A percentile compares a stretch with the other conserved stretches of the same genome.
Conservation (phyloP, 805 yeast genomes). For the Candida fluviatilis region DNA sequence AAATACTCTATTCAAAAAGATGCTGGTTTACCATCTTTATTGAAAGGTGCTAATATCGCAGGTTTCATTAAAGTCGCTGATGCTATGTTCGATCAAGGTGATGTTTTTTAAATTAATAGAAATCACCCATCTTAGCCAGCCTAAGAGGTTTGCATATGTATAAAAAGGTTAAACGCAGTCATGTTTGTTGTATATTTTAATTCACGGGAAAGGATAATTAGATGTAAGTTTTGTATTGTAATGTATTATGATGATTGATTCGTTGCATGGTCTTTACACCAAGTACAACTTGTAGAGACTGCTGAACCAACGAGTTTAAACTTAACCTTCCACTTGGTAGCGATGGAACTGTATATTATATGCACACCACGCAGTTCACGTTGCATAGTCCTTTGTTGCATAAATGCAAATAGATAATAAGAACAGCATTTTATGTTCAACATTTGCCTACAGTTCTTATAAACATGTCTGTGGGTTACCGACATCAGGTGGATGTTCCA, state of each 20-base stretch:
- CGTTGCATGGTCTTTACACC: too few species aligned
- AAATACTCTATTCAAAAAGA: constrained; percentile 71
- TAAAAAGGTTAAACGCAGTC: background rate
- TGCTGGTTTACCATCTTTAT: constrained; percentile 80
- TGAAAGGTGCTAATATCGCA: constrained; percentile 98
- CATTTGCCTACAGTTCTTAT: too few species aligned
- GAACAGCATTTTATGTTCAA: background rate
- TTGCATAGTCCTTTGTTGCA: too few species aligned
- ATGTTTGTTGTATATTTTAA: background rate
- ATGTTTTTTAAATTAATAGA: constrained; percentile 39
- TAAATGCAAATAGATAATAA: too few species aligned
- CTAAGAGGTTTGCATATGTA: background rate
- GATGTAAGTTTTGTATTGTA: too few species aligned
- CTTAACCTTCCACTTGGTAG: too few species aligned
- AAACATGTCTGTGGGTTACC: constrained; percentile 18
- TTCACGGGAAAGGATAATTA: background rate
- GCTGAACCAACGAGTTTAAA: too few species aligned
- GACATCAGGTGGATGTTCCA: constrained; percentile 49
- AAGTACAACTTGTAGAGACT: too few species aligned
- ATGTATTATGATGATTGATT: too few species aligned
- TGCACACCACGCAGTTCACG: too few species aligned
- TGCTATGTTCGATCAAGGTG: constrained; percentile 98
- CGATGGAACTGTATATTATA: background rate
- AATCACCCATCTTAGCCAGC: background rate
- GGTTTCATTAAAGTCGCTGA: constrained; percentile 98